These are phyloP conservation scores for Bipolaris zeicola DNA, from an alignment of 2,329 filamentous ascomycete species.

Conservation along the genomic window DNA sequence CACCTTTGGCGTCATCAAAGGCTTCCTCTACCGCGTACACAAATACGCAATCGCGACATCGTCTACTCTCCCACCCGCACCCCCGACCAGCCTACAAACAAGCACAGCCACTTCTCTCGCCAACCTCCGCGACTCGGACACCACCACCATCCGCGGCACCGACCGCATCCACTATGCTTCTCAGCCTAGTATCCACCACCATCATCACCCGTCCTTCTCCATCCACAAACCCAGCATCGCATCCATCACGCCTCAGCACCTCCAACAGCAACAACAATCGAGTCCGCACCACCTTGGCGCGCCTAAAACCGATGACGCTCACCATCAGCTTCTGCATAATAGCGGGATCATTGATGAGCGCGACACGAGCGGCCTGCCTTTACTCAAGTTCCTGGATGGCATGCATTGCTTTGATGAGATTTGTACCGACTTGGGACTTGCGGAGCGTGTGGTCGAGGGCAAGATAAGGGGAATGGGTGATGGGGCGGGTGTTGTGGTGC, in stretches of 20 bases:
- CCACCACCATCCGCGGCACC: slow-evolving; percentile 23
- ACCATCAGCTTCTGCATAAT: slow-evolving; percentile 8
- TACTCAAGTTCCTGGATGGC: slow-evolving; percentile 75
- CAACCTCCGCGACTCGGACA: slow-evolving; percentile 28
- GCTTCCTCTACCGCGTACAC: slow-evolving; percentile 88
- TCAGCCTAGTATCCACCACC: slow-evolving; percentile 11
- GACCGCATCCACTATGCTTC: slow-evolving; percentile 13
- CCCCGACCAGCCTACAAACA: slow-evolving; percentile 34
- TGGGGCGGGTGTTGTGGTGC: slow-evolving; percentile 37
- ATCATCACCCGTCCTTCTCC: slow-evolving; percentile 24
- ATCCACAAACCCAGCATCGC: slow-evolving; percentile 28
- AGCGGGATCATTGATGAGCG: slow-evolving; percentile 22
- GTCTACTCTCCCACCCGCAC: slow-evolving; percentile 29
- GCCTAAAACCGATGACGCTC: slow-evolving; percentile 15
- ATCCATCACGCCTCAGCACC: slow-evolving; percentile 17
- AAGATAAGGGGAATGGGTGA: slow-evolving; percentile 60
- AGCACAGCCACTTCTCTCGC: slow-evolving; percentile 22
- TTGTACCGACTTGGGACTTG: slow-evolving; percentile 74
- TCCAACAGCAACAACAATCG: slow-evolving; percentile 7
- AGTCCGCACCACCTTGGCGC: slow-evolving; percentile 11
- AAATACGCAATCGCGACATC: slow-evolving; percentile 74
- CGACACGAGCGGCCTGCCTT: slow-evolving; percentile 43
- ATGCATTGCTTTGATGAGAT: slow-evolving; percentile 81
- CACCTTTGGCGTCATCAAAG: slow-evolving; percentile 95
- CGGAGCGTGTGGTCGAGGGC: slow-evolving; percentile 72